Evolutionary conservation across 441 rosid genomes (phyloP).

Genomic region (Theobroma grandiflorum): DNA sequence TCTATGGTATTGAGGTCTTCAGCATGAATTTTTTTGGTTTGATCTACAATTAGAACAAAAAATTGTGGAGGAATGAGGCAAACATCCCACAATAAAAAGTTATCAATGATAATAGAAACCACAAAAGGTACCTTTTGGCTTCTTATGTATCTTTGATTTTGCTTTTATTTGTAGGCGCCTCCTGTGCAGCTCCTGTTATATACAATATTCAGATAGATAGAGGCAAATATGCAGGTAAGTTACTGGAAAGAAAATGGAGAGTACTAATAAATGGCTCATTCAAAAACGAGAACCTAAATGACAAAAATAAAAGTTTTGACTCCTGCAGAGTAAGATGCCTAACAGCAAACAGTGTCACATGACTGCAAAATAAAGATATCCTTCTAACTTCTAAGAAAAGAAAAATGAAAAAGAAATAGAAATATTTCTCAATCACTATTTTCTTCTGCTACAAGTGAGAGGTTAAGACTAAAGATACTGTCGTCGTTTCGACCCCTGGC

Average conservation of each 20-base stretch:
- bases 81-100: not conserved
- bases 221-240: not conserved
- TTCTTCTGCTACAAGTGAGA: not conserved
- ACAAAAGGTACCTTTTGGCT: constrained; percentile 43
- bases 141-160: constrained; percentile 55
- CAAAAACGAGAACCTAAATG: not conserved
- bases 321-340: not conserved
- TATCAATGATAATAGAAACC: not conserved
- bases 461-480: not conserved
- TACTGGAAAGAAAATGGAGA: not conserved
- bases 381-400: not conserved
- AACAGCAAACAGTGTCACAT: not conserved
- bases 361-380: not conserved
- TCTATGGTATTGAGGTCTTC: constrained; percentile 27
- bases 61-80: constrained; percentile 13
- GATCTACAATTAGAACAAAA: constrained; percentile 29
- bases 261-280: not conserved
- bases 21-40: constrained; percentile 21
- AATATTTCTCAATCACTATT: not conserved
- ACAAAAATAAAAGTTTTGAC: not conserved
- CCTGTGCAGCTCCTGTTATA: constrained; percentile 67
- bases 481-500: not conserved
- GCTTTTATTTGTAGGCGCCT: constrained; percentile 70
- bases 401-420: not conserved
- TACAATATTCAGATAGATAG: constrained; percentile 15